Conservation (phyloP, 345 rosid species). For the Gossypium anomalum region DNA sequence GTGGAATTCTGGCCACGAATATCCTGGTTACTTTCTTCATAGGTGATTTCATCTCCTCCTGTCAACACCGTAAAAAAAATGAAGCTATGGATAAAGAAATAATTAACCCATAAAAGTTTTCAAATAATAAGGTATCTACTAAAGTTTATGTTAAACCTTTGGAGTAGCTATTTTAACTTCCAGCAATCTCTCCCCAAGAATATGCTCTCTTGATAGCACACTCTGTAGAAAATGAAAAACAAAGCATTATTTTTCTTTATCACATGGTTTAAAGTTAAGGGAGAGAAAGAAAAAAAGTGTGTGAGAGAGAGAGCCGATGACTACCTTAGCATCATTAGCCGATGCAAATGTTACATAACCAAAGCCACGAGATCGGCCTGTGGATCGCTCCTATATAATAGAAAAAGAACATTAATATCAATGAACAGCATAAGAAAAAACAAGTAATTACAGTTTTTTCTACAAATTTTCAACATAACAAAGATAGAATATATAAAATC, state of each 20-base stretch:
- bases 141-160: slow-evolving; percentile 48
- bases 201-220: slow-evolving; percentile 73
- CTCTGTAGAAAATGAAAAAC: slow-evolving; percentile 35
- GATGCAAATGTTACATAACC: slow-evolving; percentile 88
- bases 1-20: slow-evolving; percentile 89
- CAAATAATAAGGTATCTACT: neutral
- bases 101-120: neutral
- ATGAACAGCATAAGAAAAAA: neutral
- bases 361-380: slow-evolving; percentile 97
- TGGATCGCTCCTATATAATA: slow-evolving; percentile 63
- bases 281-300: neutral
- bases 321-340: slow-evolving; percentile 78
- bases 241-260: neutral
- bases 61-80: slow-evolving; percentile 18
- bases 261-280: neutral
- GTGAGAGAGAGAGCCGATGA: neutral
- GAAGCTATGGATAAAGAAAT: neutral
- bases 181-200: slow-evolving; percentile 76
- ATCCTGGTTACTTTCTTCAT: slow-evolving; percentile 78
- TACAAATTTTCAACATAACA: neutral
- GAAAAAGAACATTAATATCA: neutral
- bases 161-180: slow-evolving; percentile 96
- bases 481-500: neutral
- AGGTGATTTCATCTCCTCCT: slow-evolving; percentile 99
- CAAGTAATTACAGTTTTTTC: neutral